Evolutionary conservation across 1,284 basidiomycete species (phyloP).

Genomic region (Rhizopogon hawkerae): DNA sequence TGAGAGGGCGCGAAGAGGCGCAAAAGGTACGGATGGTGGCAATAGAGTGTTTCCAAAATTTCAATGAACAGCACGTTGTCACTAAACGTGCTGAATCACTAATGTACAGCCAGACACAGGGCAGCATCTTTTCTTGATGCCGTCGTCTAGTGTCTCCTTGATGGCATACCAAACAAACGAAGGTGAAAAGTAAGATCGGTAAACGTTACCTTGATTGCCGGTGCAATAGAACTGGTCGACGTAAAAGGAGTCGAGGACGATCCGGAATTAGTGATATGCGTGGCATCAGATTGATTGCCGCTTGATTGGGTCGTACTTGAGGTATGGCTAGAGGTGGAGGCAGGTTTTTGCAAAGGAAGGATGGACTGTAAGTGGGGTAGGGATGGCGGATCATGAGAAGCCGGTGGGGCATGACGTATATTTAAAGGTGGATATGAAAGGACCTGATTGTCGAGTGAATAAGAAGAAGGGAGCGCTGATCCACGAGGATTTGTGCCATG

Average conservation of each 20-base stretch:
- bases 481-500: background rate
- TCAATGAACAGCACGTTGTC: no score
- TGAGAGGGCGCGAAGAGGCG: no score
- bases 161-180: no score
- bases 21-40: background rate
- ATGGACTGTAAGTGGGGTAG: background rate
- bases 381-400: slow-evolving; percentile 9
- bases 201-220: slow-evolving; percentile 16
- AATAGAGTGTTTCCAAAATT: background rate
- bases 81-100: background rate
- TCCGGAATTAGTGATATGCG: slow-evolving; percentile 17
- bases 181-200: background rate
- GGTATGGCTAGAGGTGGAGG: slow-evolving; percentile 20
- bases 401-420: slow-evolving; percentile 14
- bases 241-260: slow-evolving; percentile 15
- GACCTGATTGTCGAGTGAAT: slow-evolving; percentile 25
- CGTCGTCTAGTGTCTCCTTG: no score
- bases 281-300: slow-evolving; percentile 20
- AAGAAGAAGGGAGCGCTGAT: slow-evolving; percentile 1
- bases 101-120: no score
- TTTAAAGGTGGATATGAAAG: slow-evolving; percentile 22
- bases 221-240: slow-evolving; percentile 19
- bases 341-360: slow-evolving; percentile 17
- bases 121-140: no score
- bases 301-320: slow-evolving; percentile 6